These are phyloP conservation scores for Alternaria solani DNA, from an alignment of 2,329 filamentous ascomycete genomes.

Conservation along the genomic window DNA sequence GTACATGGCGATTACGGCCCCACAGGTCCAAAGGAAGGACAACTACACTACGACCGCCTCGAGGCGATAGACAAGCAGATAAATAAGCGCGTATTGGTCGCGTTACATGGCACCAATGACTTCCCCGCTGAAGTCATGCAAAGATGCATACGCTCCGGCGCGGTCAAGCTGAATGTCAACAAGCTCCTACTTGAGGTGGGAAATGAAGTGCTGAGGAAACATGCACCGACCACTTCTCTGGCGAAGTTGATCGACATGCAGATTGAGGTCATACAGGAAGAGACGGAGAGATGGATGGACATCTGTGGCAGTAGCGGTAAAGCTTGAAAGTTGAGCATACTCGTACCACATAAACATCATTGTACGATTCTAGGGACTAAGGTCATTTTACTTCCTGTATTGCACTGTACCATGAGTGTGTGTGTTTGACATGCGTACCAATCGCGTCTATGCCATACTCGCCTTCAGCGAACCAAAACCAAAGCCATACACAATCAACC, in stretches of 20 bases:
- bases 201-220: conserved; percentile 52
- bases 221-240: conserved; percentile 44
- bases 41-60: conserved; percentile 45
- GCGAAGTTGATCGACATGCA: conserved; percentile 56
- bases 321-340: conserved; percentile 32
- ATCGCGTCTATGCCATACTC: too few relatives aligned
- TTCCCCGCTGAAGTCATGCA: conserved; percentile 61
- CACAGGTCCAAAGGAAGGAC: conserved; percentile 55
- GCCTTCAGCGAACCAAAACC: too few relatives aligned
- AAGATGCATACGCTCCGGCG: conserved; percentile 61
- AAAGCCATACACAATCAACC: too few relatives aligned
- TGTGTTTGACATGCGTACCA: too few relatives aligned
- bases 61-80: conserved; percentile 41
- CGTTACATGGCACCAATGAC: conserved; percentile 66
- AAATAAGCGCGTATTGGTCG: conserved; percentile 57
- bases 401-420: background rate
- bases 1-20: conserved; percentile 77
- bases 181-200: conserved; percentile 60
- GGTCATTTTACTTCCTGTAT: background rate
- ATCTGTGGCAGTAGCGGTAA: conserved; percentile 58
- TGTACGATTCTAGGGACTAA: background rate
- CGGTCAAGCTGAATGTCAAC: conserved; percentile 68
- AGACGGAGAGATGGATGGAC: conserved; percentile 60
- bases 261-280: conserved; percentile 53
- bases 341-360: too few relatives aligned